Evolutionary conservation across 805 yeast species (phyloP).

Genomic region (Hanseniaspora clermontiae): DNA sequence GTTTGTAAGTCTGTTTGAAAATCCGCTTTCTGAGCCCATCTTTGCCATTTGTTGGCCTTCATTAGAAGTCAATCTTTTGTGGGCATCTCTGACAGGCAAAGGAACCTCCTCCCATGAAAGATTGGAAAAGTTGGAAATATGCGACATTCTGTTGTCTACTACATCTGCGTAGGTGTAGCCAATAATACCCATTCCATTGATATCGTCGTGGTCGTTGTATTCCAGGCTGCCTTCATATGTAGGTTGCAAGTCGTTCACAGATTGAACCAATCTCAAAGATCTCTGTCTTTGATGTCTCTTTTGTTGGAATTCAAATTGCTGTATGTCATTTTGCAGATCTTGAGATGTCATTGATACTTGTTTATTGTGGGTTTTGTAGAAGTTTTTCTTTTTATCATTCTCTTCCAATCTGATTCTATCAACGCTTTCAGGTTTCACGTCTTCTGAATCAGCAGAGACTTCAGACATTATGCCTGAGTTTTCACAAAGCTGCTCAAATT

Average conservation of each 20-base stretch:
- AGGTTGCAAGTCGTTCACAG: slow-evolving; percentile 10
- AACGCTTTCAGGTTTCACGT: background rate
- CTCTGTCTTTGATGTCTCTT: slow-evolving; percentile 12
- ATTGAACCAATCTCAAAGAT: slow-evolving; percentile 11
- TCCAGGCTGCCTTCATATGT: background rate
- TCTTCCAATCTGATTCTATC: background rate
- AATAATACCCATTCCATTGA: slow-evolving; percentile 10
- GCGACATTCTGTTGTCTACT: slow-evolving; percentile 13
- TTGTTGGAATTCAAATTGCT: background rate
- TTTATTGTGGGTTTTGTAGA: background rate
- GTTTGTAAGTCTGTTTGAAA: background rate
- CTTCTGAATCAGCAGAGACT: background rate
- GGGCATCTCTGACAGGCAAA: slow-evolving; percentile 11
- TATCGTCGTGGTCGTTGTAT: background rate
- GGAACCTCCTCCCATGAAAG: slow-evolving; percentile 13
- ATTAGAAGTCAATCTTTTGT: slow-evolving; percentile 7
- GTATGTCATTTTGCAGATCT: slow-evolving; percentile 3
- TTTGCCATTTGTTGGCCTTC: background rate
- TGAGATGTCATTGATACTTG: background rate
- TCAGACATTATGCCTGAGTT: slow-evolving; percentile 7
- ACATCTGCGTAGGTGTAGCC: slow-evolving; percentile 12
- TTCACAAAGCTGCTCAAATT: slow-evolving; percentile 11
- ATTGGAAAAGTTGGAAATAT: slow-evolving; percentile 9
- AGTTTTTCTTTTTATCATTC: background rate
- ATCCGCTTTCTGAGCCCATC: background rate